Percentiles rank a stretch among this genome's conserved stretches.
phyloP scores from a whole-genome alignment of 1,284 basidiomycete genomes.

The Lentinula novae-zelandiae region DNA sequence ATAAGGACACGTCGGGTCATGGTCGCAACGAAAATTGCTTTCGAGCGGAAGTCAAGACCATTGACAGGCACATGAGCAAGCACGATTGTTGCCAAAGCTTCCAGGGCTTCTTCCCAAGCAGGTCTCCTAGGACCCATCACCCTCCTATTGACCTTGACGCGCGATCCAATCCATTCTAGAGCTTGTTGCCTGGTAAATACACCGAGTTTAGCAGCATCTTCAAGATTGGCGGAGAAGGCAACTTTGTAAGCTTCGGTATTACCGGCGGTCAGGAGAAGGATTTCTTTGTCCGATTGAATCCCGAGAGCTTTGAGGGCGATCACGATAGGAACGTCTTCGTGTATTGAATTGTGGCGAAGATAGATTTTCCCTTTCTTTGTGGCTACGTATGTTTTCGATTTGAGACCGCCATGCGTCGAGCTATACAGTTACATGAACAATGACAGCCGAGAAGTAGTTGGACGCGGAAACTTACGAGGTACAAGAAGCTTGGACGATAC shows the following conservation, averaged over 20 bases:
- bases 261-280: constrained; percentile 92
- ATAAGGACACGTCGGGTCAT: constrained; percentile 97
- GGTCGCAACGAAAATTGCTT: constrained; percentile 96
- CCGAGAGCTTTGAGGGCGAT: constrained; percentile 97
- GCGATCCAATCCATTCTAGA: constrained; percentile 90
- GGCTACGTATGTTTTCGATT: constrained; percentile 97
- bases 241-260: constrained; percentile 88
- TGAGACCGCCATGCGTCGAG: constrained; percentile 95
- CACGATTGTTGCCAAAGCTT: constrained; percentile 95
- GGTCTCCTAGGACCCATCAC: constrained; percentile 81
- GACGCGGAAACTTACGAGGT: constrained; percentile 70
- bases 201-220: constrained; percentile 89
- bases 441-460: constrained; percentile 5
- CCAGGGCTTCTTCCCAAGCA: constrained; percentile 91
- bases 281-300: constrained; percentile 97
- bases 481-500: constrained; percentile 92
- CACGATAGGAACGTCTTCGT: constrained; percentile 96
- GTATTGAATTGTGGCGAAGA: constrained; percentile 97
- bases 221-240: constrained; percentile 89
- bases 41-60: constrained; percentile 89
- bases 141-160: constrained; percentile 86
- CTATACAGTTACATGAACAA: constrained; percentile 34
- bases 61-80: constrained; percentile 95
- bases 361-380: constrained; percentile 95
- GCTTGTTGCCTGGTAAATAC: constrained; percentile 94